phyloP scores from a whole-genome alignment of 345 rosid species.

The Streptanthus diversifolius region DNA sequence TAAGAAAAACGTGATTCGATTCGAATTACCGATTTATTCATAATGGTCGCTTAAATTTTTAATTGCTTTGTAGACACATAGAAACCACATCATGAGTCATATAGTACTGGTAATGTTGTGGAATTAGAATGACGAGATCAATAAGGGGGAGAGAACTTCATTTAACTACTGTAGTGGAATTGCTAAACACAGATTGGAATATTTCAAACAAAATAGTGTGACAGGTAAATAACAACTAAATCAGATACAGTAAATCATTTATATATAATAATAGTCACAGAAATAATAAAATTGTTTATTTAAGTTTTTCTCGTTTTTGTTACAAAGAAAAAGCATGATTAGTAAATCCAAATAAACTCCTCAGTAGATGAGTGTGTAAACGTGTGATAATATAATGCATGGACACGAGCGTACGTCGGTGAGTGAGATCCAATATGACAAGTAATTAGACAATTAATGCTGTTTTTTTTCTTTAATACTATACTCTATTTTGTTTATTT shows the following conservation, averaged over 20 bases:
- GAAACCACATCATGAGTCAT: neutral
- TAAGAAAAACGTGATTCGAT: neutral
- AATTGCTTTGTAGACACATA: neutral
- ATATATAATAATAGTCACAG: neutral
- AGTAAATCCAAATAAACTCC: slow-evolving; percentile 12
- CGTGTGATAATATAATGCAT: slow-evolving; percentile 32
- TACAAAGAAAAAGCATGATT: neutral
- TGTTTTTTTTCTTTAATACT: neutral
- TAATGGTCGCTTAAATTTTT: neutral
- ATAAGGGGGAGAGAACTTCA: neutral
- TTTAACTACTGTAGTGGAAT: neutral
- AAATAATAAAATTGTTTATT: neutral
- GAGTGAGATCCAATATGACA: slow-evolving; percentile 35
- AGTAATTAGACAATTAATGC: slow-evolving; percentile 31
- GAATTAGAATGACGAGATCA: neutral
- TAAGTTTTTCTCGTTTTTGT: neutral
- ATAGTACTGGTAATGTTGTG: neutral
- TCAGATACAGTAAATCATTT: neutral
- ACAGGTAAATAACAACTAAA: neutral
- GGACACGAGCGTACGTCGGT: slow-evolving; percentile 36
- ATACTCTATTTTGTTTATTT: neutral
- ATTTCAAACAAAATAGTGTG: neutral
- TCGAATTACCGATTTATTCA: neutral
- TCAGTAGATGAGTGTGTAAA: slow-evolving; percentile 25
- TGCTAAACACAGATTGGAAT: neutral